Base-by-base conservation (phyloP, 441 rosid species). In the Populus hybrid region DNA sequence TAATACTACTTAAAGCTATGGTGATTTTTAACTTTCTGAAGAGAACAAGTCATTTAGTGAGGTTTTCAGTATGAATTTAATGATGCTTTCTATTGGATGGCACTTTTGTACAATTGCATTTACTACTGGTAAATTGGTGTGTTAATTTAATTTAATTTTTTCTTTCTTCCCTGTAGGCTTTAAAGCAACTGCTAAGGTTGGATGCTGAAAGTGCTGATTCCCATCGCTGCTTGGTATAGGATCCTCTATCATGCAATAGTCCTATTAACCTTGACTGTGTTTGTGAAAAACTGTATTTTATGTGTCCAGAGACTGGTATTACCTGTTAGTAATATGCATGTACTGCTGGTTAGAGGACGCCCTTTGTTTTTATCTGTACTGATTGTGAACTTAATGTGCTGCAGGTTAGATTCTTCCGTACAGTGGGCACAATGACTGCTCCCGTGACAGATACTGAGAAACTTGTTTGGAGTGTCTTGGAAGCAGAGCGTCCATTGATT, bases 171-270 rank as follows among this genome's bases (percentile, higher is more conserved):
- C 16, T 84, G 81, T 81, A 97, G 99, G 99, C 99, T 72, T 90
- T 97, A 77, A 93, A 93, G 86, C 94, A 93, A 76, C 81, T 95
- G 85, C 88, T 92, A 68, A 89, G 93, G 85, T 76, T 97, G 92
- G 97, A 93, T 79, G 89, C 93, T 28, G 99, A 97, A 85, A 87
- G 88, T 79, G 97, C 99, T 6, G 96, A 95, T 86, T 85, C 99
- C 66, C 99, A 95, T 89, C 83, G 94, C 77, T 90, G 99, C 84
- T 85, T 97, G 99, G 99, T 97, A 89, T 80, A 88, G 77, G 72
- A 69, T 74, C 32, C 74, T 20, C 76, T 57, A 26, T 35, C 61
- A 23, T 78, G 67, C 42, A 8, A 77, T 34, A 42, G 28, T 11
- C 66, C 54, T 26, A 76, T 40, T 35, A 61, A 7, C 46, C 20